Evolutionary conservation across 148 eudicot genomes (phyloP).

Genomic region (Linanthus parryae): DNA sequence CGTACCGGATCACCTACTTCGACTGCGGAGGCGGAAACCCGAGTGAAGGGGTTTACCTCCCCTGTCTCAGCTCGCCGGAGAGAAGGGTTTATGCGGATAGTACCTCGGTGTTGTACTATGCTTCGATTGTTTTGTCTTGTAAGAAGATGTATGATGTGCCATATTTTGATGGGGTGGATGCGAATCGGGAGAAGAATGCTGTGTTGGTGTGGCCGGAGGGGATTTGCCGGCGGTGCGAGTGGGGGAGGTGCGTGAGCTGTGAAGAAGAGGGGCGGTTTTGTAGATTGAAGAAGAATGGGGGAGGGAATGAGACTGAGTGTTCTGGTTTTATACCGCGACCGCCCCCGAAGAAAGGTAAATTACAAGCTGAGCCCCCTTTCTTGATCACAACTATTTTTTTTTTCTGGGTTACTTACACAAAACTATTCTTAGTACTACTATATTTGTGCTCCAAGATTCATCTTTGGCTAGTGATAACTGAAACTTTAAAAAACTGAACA

Average conservation of each 20-base stretch:
- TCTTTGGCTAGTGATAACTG: too few species aligned
- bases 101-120: neutral
- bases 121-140: neutral
- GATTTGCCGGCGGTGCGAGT: neutral
- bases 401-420: too few species aligned
- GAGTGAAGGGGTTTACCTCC: neutral
- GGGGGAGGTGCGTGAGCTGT: neutral
- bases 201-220: too few species aligned
- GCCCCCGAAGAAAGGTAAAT: neutral
- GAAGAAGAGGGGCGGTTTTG: neutral
- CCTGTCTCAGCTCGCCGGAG: neutral
- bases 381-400: too few species aligned
- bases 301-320: neutral
- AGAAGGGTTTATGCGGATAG: neutral
- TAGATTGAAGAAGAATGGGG: neutral
- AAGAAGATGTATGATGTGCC: neutral
- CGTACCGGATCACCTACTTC: neutral
- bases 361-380: too few species aligned
- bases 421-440: too few species aligned
- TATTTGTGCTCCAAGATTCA: too few species aligned
- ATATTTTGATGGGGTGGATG: too few species aligned
- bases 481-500: too few species aligned
- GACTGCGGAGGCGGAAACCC: neutral
- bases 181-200: too few species aligned
- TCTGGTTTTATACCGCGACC: neutral